These are phyloP conservation scores for Pilasporangium apinafurcum DNA, from an alignment of 352 stramenopile genomes.

Conservation along the genomic window DNA sequence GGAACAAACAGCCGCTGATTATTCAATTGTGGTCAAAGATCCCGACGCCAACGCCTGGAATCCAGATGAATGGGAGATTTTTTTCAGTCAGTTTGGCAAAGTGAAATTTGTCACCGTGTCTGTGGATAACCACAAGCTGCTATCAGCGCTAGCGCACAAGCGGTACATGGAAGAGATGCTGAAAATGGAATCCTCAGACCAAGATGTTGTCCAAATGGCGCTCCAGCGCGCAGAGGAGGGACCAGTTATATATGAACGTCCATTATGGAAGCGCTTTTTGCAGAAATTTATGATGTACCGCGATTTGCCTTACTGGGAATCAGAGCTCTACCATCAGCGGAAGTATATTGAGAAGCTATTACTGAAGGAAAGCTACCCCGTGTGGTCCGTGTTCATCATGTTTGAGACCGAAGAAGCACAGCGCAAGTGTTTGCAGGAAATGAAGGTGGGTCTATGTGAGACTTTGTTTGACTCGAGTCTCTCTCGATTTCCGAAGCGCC, in stretches of 20 bases:
- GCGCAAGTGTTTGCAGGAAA: slow-evolving; percentile 41
- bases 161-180: slow-evolving; percentile 68
- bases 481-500: slow-evolving; percentile 17
- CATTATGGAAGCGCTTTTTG: slow-evolving; percentile 18
- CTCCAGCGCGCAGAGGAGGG: slow-evolving; percentile 31
- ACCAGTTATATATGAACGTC: slow-evolving; percentile 8
- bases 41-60: slow-evolving; percentile 57
- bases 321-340: slow-evolving; percentile 37
- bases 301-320: slow-evolving; percentile 57
- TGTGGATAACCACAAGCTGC: slow-evolving; percentile 49
- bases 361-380: slow-evolving; percentile 31
- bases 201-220: slow-evolving; percentile 12
- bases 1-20: slow-evolving; percentile 67
- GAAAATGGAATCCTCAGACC: slow-evolving; percentile 51
- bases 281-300: slow-evolving; percentile 36
- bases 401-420: slow-evolving; percentile 71
- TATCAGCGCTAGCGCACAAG: slow-evolving; percentile 53
- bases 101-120: slow-evolving; percentile 71
- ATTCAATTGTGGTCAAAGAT: slow-evolving; percentile 67
- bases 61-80: slow-evolving; percentile 58
- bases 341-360: slow-evolving; percentile 29
- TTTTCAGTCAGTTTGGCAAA: slow-evolving; percentile 59
- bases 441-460: slow-evolving; percentile 36
- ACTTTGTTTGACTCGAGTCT: slow-evolving; percentile 32
- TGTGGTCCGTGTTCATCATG: slow-evolving; percentile 74